phyloP scores from a whole-genome alignment of 2,329 filamentous ascomycete species.

The Cordyceps tenuipes region DNA sequence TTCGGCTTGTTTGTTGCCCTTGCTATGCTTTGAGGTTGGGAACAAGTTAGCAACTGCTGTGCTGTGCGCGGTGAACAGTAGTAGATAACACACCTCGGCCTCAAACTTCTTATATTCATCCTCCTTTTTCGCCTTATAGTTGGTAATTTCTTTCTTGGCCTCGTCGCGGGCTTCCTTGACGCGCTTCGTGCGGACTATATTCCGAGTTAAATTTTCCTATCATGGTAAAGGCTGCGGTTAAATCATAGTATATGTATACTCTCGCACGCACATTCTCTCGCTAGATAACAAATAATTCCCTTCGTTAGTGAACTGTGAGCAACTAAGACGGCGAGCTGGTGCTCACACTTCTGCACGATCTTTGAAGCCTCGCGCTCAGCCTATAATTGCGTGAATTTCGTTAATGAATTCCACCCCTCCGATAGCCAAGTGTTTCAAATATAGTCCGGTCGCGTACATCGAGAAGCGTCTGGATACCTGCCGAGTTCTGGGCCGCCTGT shows the following conservation, averaged over 20 bases:
- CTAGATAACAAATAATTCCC: conserved; percentile 34
- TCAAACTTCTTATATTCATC: conserved; percentile 93
- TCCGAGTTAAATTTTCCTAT: neutral
- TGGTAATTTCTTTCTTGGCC: conserved; percentile 95
- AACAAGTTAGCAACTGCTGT: conserved; percentile 2
- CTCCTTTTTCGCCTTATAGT: conserved; percentile 84
- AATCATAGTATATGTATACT: neutral
- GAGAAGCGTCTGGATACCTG: conserved; percentile 96
- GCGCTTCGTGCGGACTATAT: conserved; percentile 70
- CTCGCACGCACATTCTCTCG: conserved; percentile 70
- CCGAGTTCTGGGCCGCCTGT: conserved; percentile 96
- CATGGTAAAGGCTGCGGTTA: too few relatives aligned
- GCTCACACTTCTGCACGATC: conserved; percentile 88
- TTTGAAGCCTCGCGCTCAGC: conserved; percentile 97
- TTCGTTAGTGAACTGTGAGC: conserved; percentile 2
- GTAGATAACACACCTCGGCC: conserved; percentile 43
- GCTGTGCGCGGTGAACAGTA: neutral
- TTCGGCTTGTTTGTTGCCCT: conserved; percentile 76
- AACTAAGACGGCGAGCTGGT: neutral
- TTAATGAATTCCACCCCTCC: conserved; percentile 1
- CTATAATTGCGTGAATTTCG: conserved; percentile 38
- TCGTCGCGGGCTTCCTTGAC: conserved; percentile 95
- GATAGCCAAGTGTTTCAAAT: neutral
- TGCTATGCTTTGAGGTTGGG: conserved; percentile 63
- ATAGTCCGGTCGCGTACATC: conserved; percentile 62